Evolutionary conservation across 2,329 filamentous ascomycete species (phyloP).

Genomic region (Falciphora oryzae): DNA sequence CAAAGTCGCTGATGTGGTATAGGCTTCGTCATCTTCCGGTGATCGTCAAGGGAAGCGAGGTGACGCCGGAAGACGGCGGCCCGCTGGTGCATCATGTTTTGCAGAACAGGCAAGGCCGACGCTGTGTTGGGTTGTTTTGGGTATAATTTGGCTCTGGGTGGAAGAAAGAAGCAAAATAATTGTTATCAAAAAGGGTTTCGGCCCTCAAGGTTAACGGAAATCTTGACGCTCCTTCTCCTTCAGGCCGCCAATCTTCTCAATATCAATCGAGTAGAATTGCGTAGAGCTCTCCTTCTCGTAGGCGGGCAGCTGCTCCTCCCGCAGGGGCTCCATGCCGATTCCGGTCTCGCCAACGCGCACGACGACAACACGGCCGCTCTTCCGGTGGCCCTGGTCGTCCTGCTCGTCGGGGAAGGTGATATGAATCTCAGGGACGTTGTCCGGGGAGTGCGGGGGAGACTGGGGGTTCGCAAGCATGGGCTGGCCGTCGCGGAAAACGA

Average conservation of each 20-base stretch:
- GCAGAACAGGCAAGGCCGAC: background rate
- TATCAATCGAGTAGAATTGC: conserved; percentile 88
- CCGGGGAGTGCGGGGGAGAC: conserved; percentile 72
- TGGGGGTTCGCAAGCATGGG: conserved; percentile 70
- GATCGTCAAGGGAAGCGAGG: background rate
- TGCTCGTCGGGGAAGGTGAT: conserved; percentile 98
- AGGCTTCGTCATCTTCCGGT: background rate
- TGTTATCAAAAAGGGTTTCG: background rate
- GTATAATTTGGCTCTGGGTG: background rate
- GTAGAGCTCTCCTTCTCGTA: conserved; percentile 77
- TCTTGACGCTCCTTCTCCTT: conserved; percentile 71
- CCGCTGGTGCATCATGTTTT: background rate
- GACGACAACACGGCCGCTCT: conserved; percentile 83
- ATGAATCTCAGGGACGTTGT: conserved; percentile 86
- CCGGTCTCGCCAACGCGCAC: conserved; percentile 80
- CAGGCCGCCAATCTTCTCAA: conserved; percentile 88
- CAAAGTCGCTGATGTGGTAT: background rate
- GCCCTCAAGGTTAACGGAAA: conserved; percentile 22
- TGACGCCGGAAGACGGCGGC: background rate
- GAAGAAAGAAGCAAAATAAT: background rate
- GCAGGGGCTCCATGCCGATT: conserved; percentile 81
- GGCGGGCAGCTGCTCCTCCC: conserved; percentile 74
- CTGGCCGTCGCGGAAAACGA: conserved; percentile 72
- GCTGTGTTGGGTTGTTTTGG: background rate
- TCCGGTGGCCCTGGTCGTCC: conserved; percentile 73